Evolutionary conservation across 1,284 basidiomycete genomes (phyloP), one percentile per base, ranked within the genome.

Genomic region (Coniferiporia weirii): DNA sequence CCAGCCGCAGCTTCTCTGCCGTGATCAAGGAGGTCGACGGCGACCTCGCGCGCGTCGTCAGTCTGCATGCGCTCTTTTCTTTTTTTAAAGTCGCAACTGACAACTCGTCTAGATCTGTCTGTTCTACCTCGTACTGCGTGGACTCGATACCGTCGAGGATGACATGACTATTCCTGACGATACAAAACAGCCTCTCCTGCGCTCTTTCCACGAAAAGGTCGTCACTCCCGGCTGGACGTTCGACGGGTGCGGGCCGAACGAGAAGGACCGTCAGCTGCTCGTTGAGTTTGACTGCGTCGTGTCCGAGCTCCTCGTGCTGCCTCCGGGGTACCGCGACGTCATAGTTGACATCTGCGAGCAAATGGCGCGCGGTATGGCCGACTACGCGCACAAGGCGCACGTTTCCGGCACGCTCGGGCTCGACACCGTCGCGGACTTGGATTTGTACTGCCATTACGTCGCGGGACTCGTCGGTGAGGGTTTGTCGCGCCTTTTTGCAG

Each of bases 361-460:
- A 74, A 98, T 98, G 96, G 89, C 89, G 59, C 81, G 75, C 1
- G 96, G 96, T 17, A 98, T 99, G 97, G 94, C 96, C 35, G 93
- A 96, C 72, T 98, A 91, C 70, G 86, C 91, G 1, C 89, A 93
- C 68, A 84, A 88, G 66, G 87, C 92, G 4, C 89, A 85, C 1
- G 82, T 83, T 12, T 84, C 85, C 3, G 79, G 82, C 54, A 76
- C 80, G 47, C 81, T 87, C 54, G 89, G 89, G 69, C 78, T 95
- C 61, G 80, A 84, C 59, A 85, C 86, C 9, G 75, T 93, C 63
- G 77, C 83, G 49, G 94, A 98, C 66, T 98, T 96, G 73, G 94
- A 98, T 72, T 81, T 98, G 10, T 99, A 99, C 76, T 99, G 97
- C 71, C 96, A 99, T 74, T 98, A 97, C 72, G 97, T 98, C 63